Evolutionary conservation across 176 grass and related monocot genomes (phyloP).

Genomic region (Oryza australiensis): DNA sequence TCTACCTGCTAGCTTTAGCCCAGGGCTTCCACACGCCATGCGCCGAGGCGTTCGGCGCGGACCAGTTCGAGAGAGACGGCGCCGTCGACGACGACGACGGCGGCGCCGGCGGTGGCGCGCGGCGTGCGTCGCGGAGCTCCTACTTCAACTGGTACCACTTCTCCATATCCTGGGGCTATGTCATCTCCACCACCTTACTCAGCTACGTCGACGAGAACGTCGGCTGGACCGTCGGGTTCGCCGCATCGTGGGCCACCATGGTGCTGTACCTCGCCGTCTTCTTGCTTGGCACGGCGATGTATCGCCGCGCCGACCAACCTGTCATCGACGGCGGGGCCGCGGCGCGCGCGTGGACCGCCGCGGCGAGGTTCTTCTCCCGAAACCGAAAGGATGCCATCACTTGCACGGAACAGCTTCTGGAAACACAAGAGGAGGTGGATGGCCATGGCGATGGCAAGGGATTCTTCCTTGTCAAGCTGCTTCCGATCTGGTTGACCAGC

Average conservation of each 20-base stretch:
- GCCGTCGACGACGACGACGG: too few species aligned
- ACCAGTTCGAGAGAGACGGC: constrained; percentile 45
- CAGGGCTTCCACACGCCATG: constrained; percentile 68
- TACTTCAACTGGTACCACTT: constrained; percentile 90
- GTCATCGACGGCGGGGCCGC: too few species aligned
- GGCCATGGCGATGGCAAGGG: neutral
- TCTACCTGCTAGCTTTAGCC: constrained; percentile 66
- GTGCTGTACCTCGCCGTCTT: constrained; percentile 36
- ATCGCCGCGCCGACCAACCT: neutral
- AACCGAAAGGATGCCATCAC: too few species aligned
- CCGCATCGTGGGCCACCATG: constrained; percentile 48
- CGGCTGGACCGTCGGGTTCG: constrained; percentile 60
- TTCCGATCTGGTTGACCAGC: constrained; percentile 57
- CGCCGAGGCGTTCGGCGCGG: constrained; percentile 59
- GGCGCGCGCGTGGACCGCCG: too few species aligned
- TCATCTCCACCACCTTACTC: constrained; percentile 14
- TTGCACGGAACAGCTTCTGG: too few species aligned
- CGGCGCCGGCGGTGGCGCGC: too few species aligned
- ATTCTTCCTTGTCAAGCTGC: constrained; percentile 12
- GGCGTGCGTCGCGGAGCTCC: constrained; percentile 34
- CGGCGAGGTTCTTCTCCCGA: too few species aligned
- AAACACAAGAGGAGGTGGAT: too few species aligned
- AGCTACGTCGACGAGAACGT: constrained; percentile 69
- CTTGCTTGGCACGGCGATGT: constrained; percentile 41
- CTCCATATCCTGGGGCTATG: constrained; percentile 45